Conservation (phyloP, 352 stramenopile genomes). For the Globisporangium ultimum region DNA sequence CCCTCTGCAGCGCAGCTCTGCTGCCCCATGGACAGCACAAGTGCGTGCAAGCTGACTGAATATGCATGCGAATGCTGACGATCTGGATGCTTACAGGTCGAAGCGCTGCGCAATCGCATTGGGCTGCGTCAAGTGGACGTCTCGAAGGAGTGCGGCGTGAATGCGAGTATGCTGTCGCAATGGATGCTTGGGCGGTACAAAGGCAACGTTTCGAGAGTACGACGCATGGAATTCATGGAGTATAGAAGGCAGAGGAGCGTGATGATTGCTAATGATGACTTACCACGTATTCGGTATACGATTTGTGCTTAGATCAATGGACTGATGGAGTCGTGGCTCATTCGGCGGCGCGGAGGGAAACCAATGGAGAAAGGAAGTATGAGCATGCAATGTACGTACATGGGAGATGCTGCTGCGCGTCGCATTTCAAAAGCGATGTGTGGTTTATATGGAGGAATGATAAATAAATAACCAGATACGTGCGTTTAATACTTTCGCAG, state of each 20-base stretch:
- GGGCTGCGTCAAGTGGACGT: conserved; percentile 79
- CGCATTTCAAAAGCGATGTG: neutral
- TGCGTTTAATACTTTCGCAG: conserved; percentile 11
- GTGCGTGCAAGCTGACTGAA: neutral
- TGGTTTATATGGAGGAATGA: too few relatives aligned
- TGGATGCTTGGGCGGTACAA: conserved; percentile 87
- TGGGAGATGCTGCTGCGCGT: neutral
- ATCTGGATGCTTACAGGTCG: conserved; percentile 33
- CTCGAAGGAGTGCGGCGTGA: conserved; percentile 83
- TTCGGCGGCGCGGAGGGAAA: conserved; percentile 74
- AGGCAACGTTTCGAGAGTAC: conserved; percentile 72
- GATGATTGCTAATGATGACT: too few relatives aligned
- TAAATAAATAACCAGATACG: too few relatives aligned
- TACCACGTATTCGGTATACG: neutral
- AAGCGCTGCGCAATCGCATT: conserved; percentile 66
- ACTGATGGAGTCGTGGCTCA: conserved; percentile 83
- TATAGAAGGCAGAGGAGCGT: neutral
- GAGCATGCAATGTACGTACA: conserved; percentile 26
- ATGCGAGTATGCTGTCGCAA: conserved; percentile 83
- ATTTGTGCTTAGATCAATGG: conserved; percentile 60
- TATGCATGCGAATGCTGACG: neutral
- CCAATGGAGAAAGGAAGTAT: conserved; percentile 75
- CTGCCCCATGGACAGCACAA: too few relatives aligned
- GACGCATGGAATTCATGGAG: conserved; percentile 7
- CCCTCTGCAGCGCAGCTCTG: too few relatives aligned